A percentile compares a stretch with the other conserved stretches of the same genome.
Evolutionary conservation across 306 rosid genomes (phyloP).

Genomic region (Ceratonia siliqua): DNA sequence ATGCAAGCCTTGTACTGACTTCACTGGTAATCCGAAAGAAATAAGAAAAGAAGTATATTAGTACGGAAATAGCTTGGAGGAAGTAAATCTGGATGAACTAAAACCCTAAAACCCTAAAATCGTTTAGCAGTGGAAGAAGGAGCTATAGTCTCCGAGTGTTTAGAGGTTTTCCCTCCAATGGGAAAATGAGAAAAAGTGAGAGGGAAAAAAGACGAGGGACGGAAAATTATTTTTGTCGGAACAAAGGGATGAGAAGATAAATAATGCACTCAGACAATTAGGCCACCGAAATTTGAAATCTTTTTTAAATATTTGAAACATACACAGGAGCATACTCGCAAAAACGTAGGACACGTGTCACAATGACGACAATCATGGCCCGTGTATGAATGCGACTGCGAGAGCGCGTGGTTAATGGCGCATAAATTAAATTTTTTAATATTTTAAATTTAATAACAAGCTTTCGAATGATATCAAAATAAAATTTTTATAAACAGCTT

Average conservation of each 20-base stretch:
- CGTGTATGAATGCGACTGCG: no score
- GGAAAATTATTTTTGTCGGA: constrained; percentile 53
- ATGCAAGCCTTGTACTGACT: neutral
- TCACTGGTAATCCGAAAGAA: neutral
- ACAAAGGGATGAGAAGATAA: constrained; percentile 35
- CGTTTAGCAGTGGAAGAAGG: constrained; percentile 32
- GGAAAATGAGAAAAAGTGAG: constrained; percentile 45
- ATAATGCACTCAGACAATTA: constrained; percentile 5
- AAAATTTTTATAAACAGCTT: no score
- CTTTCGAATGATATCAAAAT: no score
- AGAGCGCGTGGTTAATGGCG: no score
- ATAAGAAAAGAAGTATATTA: neutral
- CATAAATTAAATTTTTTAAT: no score
- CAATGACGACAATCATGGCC: no score
- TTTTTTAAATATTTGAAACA: no score
- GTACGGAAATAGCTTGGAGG: neutral
- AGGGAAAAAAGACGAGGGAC: constrained; percentile 68
- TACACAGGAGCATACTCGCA: no score
- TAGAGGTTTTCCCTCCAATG: constrained; percentile 63
- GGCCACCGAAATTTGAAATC: no score
- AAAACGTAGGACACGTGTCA: no score
- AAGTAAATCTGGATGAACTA: constrained; percentile 27
- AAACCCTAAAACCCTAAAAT: constrained; percentile 51
- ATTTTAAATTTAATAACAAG: no score
- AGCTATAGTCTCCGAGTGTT: constrained; percentile 34